Conservation (phyloP, 2,329 filamentous ascomycete species). For the Monosporascus sp. region DNA sequence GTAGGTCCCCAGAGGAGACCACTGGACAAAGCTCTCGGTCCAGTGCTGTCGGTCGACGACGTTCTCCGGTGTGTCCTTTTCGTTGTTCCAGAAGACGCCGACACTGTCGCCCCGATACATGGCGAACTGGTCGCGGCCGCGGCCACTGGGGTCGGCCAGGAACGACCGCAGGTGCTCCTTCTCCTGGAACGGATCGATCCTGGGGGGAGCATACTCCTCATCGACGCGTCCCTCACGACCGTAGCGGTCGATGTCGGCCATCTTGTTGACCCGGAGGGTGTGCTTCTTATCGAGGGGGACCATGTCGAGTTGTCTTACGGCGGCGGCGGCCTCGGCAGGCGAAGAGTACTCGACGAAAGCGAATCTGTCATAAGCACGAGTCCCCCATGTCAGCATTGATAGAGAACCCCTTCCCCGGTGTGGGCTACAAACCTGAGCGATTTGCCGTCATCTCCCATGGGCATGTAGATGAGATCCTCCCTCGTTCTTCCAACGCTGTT, state of each 20-base stretch:
- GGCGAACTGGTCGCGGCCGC: constrained; percentile 89
- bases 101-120: constrained; percentile 91
- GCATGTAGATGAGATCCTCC: constrained; percentile 91
- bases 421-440: constrained; percentile 67
- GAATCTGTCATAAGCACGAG: constrained; percentile 54
- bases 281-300: constrained; percentile 94
- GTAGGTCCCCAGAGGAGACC: constrained; percentile 92
- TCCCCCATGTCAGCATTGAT: background rate
- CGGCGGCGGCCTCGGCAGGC: constrained; percentile 80
- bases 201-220: constrained; percentile 79
- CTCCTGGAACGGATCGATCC: constrained; percentile 79
- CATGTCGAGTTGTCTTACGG: constrained; percentile 81
- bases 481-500: constrained; percentile 77
- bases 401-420: background rate
- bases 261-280: constrained; percentile 92
- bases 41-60: constrained; percentile 91
- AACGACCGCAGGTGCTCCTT: constrained; percentile 94
- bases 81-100: constrained; percentile 97
- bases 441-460: constrained; percentile 78
- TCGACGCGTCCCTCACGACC: constrained; percentile 90
- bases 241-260: constrained; percentile 95
- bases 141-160: constrained; percentile 72
- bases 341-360: constrained; percentile 97
- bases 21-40: constrained; percentile 97
- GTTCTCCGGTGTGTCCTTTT: constrained; percentile 80